A percentile compares a stretch with the other conserved stretches of the same genome.
These are phyloP conservation scores for Tolypocladium endophyticum DNA, from an alignment of 2,329 filamentous ascomycete genomes.

Conservation along the genomic window DNA sequence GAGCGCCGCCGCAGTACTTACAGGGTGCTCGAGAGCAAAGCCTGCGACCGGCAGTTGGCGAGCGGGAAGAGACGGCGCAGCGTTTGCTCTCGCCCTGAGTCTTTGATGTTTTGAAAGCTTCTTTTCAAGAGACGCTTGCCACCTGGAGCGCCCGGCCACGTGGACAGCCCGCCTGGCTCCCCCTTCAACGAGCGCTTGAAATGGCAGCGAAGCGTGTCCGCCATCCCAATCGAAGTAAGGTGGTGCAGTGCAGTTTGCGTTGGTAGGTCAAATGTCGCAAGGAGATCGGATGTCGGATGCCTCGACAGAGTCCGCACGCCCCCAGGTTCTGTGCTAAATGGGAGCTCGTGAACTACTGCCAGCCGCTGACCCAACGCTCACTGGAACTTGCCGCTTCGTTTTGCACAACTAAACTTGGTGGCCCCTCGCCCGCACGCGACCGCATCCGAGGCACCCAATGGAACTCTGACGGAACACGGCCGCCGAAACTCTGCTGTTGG, in stretches of 20 bases:
- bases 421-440: neutral
- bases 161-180: neutral
- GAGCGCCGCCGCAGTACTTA: neutral
- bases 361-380: neutral
- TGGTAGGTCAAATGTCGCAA: no score
- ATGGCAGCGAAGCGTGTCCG: neutral
- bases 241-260: neutral
- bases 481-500: neutral
- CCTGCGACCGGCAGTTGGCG: neutral
- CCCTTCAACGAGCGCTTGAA: neutral
- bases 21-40: neutral
- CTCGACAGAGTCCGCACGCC: neutral
- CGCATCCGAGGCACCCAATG: neutral
- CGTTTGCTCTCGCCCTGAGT: neutral
- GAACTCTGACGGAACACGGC: neutral
- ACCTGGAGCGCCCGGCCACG: neutral
- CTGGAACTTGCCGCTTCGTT: neutral
- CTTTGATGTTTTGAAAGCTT: neutral
- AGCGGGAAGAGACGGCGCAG: neutral
- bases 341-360: neutral
- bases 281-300: no score
- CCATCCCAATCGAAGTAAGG: neutral
- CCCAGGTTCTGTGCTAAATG: neutral
- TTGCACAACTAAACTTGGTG: neutral
- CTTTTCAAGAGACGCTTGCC: neutral